Base-by-base conservation (phyloP, 768 basidiomycete species). In the Leccinellum rugosiceps region DNA sequence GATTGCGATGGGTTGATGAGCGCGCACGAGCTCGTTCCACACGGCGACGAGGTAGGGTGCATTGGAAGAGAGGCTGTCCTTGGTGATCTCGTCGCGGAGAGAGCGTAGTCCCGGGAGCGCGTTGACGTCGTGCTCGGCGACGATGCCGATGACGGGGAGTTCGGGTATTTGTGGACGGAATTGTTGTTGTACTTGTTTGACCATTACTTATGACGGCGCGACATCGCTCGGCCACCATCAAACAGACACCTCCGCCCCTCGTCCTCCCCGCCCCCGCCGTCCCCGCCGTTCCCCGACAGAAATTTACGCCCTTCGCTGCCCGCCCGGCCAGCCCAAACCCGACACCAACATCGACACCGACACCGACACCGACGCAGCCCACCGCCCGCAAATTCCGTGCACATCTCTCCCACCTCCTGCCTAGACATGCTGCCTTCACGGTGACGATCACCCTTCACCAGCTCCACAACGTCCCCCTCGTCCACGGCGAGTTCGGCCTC, bases 21-120 rank as follows among this genome's bases (percentile, higher is more conserved):
- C 86, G 59, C 79, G 77, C 10, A 86, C 58, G 1, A 92, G 77
- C 66, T 94, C 90, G 53, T 88, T 80, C 90, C 91, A 94, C 0
- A 94, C 89, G 0, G 90, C 86, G 13, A 88, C 76, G 28, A 92
- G 77, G 64, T 92, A 90, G 10, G 88, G 88, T 0, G 90, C 86
- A 70, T 94, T 94, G 9, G 86, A 90, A 0, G 87, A 77, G 60
- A 79, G 1, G 38, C 52, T 30, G 14, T 53, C 72, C 55, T 78
- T 74, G 53, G 87, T 72, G 34, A 80, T 71, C n/a, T 77, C 68
- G 19, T 79, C 77, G 34, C 71, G 66, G 4, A 80, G 71, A 14
- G 68, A 67, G 32, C 77, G 71, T 26, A 80, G 63, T 3, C 80
- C 81, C 14, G 75, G 74, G 3, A 82, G 56, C 1, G 63, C 52